Conservation (phyloP, 305 asterid genomes). For the Solanum hybrid region DNA sequence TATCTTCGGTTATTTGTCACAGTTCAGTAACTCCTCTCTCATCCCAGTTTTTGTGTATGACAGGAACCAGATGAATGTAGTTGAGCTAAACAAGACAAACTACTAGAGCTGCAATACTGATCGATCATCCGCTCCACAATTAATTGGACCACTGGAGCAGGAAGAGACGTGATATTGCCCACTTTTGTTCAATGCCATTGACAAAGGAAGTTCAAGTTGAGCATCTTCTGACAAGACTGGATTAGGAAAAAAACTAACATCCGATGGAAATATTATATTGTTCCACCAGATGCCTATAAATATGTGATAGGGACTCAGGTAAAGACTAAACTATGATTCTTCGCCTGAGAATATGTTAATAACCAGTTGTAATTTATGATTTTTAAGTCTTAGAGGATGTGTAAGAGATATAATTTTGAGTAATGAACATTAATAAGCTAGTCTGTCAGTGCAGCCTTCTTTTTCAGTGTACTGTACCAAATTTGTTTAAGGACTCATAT, state of each 20-base stretch:
- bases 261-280: neutral
- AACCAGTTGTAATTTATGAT: neutral
- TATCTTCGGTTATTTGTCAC: neutral
- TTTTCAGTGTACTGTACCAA: neutral
- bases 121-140: slow-evolving; percentile 39
- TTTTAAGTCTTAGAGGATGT: neutral
- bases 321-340: neutral
- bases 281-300: neutral
- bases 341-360: neutral
- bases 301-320: neutral
- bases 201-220: slow-evolving; percentile 86
- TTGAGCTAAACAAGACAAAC: slow-evolving; percentile 68
- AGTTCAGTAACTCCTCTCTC: neutral
- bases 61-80: slow-evolving; percentile 59
- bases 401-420: neutral
- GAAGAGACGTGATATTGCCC: slow-evolving; percentile 37
- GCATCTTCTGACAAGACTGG: slow-evolving; percentile 70
- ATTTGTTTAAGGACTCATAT: neutral
- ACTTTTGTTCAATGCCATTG: slow-evolving; percentile 38
- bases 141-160: slow-evolving; percentile 60
- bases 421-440: neutral
- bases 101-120: slow-evolving; percentile 52
- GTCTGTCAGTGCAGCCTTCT: neutral
- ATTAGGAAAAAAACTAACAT: slow-evolving; percentile 11
- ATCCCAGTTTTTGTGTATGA: slow-evolving; percentile 61